phyloP scores from a whole-genome alignment of 1,284 basidiomycete species.

The Chalciporus sp. region DNA sequence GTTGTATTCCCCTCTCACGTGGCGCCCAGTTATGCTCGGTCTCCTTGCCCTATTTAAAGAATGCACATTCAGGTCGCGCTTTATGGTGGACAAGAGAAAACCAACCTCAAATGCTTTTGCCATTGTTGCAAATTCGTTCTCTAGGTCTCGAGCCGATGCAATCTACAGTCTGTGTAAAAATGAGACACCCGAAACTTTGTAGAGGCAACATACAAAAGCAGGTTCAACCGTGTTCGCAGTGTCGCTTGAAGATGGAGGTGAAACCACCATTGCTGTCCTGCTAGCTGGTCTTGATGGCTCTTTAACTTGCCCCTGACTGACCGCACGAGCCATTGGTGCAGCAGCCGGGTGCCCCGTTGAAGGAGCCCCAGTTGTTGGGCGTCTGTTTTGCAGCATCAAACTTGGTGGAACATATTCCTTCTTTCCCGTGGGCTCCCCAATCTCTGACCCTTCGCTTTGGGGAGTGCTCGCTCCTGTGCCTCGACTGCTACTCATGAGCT shows the following conservation, averaged over 20 bases:
- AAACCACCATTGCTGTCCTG: conserved; percentile 49
- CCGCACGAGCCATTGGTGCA: conserved; percentile 44
- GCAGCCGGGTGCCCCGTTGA: conserved; percentile 28
- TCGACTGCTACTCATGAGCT: conserved; percentile 50
- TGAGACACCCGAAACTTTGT: background rate
- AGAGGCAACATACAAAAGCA: conserved; percentile 63
- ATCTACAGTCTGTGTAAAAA: conserved; percentile 51
- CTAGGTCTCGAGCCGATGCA: conserved; percentile 83
- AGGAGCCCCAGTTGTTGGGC: conserved; percentile 40
- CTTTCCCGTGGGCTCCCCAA: conserved; percentile 48
- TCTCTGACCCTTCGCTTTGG: conserved; percentile 59
- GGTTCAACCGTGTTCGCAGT: conserved; percentile 51
- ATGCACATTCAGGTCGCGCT: conserved; percentile 6
- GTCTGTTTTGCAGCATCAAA: conserved; percentile 57
- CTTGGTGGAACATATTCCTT: conserved; percentile 78
- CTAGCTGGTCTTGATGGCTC: conserved; percentile 58
- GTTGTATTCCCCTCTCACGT: conserved; percentile 79
- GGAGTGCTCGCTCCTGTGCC: conserved; percentile 43
- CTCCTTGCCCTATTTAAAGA: conserved; percentile 76
- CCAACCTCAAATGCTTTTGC: conserved; percentile 77
- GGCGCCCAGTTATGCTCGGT: conserved; percentile 95
- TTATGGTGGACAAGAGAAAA: background rate
- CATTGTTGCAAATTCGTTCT: conserved; percentile 83
- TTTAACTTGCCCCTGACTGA: conserved; percentile 49
- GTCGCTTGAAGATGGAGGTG: conserved; percentile 47